Conservation (phyloP, 2,329 filamentous ascomycete species). For the Calonectria honghensis region DNA sequence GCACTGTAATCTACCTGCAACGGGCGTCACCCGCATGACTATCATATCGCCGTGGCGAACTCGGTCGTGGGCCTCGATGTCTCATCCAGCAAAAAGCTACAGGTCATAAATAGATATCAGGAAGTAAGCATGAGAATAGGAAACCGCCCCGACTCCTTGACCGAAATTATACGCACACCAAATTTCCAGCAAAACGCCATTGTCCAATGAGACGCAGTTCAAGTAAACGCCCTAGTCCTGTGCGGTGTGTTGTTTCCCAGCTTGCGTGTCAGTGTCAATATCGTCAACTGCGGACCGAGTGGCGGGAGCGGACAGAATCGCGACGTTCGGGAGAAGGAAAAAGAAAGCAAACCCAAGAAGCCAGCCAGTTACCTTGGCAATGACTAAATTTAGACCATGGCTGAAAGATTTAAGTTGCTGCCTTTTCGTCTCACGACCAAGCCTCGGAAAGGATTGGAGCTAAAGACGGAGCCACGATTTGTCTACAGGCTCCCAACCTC, state of each 20-base stretch:
- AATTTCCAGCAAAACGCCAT: not conserved
- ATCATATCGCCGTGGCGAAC: constrained; percentile 10
- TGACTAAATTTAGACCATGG: not conserved
- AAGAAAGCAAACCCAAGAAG: not conserved
- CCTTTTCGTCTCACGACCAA: constrained; percentile 13
- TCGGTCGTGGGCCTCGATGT: not conserved
- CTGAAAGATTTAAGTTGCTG: not conserved
- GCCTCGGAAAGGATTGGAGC: constrained; percentile 15
- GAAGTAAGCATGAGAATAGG: constrained; percentile 16
- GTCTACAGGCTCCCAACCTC: constrained; percentile 10
- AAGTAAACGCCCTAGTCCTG: not conserved
- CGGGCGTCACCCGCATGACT: constrained; percentile 4
- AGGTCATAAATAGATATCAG: constrained; percentile 17
- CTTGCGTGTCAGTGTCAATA: constrained; percentile 8
- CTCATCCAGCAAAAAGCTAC: not conserved
- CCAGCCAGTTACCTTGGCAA: not conserved
- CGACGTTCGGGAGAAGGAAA: not conserved
- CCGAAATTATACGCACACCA: constrained; percentile 9
- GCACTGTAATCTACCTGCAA: constrained; percentile 16
- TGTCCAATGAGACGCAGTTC: not conserved
- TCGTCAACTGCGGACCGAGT: not conserved
- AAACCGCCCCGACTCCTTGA: not conserved
- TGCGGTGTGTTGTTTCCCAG: constrained; percentile 9
- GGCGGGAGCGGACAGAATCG: not conserved
- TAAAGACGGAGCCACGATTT: not conserved